These are phyloP conservation scores for Cladobotryum protrusum DNA, from an alignment of 2,329 filamentous ascomycete species.

Conservation along the genomic window DNA sequence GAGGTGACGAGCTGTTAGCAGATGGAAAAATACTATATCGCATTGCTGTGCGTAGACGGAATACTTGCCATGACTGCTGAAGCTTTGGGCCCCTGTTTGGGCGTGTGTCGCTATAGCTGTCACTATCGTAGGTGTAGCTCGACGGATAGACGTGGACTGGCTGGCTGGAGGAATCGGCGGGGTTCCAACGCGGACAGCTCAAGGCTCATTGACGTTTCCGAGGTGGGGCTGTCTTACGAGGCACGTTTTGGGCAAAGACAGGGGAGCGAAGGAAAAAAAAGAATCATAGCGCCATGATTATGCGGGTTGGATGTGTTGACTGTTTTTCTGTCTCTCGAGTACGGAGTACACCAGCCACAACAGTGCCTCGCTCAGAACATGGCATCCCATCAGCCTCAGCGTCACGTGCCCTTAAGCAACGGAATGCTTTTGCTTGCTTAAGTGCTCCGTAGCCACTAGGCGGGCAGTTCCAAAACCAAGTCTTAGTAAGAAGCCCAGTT, in stretches of 20 bases:
- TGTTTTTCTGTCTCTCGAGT: background rate
- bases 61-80: constrained; percentile 9
- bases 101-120: constrained; percentile 7
- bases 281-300: no score
- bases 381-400: no score
- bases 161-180: constrained; percentile 5
- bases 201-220: constrained; percentile 9
- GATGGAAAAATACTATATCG: no score
- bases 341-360: background rate
- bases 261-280: no score
- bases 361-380: no score
- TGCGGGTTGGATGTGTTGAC: no score
- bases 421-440: no score
- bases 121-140: constrained; percentile 1
- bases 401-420: background rate
- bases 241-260: no score
- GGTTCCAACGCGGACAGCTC: constrained; percentile 5
- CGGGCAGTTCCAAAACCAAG: no score
- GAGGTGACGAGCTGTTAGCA: constrained; percentile 6
- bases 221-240: constrained; percentile 6
- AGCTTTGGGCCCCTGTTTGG: constrained; percentile 6
- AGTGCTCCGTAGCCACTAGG: no score
- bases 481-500: no score
- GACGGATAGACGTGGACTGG: background rate
- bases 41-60: no score